Evolutionary conservation across 345 rosid species (phyloP).

Genomic region (Chamaenerion angustifolium): DNA sequence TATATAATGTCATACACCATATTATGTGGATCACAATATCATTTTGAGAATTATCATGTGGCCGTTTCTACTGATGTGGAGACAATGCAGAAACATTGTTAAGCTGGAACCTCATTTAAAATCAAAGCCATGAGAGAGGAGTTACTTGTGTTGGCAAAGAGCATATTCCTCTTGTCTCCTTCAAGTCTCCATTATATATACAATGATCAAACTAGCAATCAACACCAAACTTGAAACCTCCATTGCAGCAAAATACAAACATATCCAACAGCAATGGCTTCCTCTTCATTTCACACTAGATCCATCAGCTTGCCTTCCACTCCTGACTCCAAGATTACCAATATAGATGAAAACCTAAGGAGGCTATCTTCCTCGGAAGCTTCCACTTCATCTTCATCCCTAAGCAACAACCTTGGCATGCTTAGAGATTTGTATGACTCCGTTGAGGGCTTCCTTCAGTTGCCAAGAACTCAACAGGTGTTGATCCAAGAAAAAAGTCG

Average conservation of each 20-base stretch:
- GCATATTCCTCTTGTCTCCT: slow-evolving; percentile 2
- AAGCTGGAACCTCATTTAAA: slow-evolving; percentile 11
- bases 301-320: slow-evolving; percentile 27
- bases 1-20: no score
- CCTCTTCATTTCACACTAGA: slow-evolving; percentile 10
- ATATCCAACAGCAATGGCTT: neutral
- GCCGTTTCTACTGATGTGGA: neutral
- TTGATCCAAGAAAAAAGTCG: slow-evolving; percentile 6
- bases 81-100: neutral
- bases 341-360: slow-evolving; percentile 13
- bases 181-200: neutral
- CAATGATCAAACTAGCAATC: no score
- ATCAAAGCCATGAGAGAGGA: no score
- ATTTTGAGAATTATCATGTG: neutral
- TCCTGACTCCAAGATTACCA: slow-evolving; percentile 18
- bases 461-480: slow-evolving; percentile 12
- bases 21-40: slow-evolving; percentile 1
- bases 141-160: no score
- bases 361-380: slow-evolving; percentile 16
- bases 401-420: slow-evolving; percentile 2
- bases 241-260: slow-evolving; percentile 1
- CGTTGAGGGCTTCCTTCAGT: slow-evolving; percentile 11
- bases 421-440: slow-evolving; percentile 16
- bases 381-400: slow-evolving; percentile 9
- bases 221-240: neutral